Evolutionary conservation across 495 filamentous ascomycete species (phyloP), one percentile per base, ranked within the genome.

Genomic region (Saxispiralis lemnorum): DNA sequence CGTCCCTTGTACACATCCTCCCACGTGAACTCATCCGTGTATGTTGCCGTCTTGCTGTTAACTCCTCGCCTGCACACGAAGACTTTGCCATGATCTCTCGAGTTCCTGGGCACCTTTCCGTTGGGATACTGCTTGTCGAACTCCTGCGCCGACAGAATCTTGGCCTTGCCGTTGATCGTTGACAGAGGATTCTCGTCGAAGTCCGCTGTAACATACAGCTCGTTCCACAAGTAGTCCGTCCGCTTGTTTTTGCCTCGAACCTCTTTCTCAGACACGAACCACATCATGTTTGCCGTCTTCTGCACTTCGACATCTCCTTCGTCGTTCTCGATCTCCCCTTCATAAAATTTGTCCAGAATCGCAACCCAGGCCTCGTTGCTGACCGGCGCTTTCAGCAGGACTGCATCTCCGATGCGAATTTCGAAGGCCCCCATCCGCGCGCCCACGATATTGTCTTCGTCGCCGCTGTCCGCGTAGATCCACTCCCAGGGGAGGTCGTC

Each of bases 1-100:
- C 52, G 60, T 16, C 78, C 75, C 4, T 67, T 64, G 51, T 81
- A 92, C 10, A 89, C 63, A 28, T 92, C 70, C 53, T 93, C 85
- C 89, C 89, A 99, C 5, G 72, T 47, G 47, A 96, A 93, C 54
- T 96, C 92, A 4, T 86, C 75, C 0, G 89, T 96, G 56, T 96
- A 99, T 30, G 78, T 83, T 21, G 83, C 77, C 21, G 86, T 93
- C 28, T 82, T 63, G 4, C 83, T 81, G 56, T 86, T 92, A 49
- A 84, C 88, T 4, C 84, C 92, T 56, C 87, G 67, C 20, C 87
- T 76, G 57, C 89, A 96, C 38, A 96, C 64, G 54, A 95, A 94
- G 19, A 81, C 75, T 61, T 93, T 96, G 51, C 84, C 86, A 54
- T 71, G 78, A 51, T 92, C 81, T 28, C 70, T 72, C 6, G 81